Base-by-base conservation (phyloP, 2,329 filamentous ascomycete genomes). In the Aspergillus pseudoviridinutans region DNA sequence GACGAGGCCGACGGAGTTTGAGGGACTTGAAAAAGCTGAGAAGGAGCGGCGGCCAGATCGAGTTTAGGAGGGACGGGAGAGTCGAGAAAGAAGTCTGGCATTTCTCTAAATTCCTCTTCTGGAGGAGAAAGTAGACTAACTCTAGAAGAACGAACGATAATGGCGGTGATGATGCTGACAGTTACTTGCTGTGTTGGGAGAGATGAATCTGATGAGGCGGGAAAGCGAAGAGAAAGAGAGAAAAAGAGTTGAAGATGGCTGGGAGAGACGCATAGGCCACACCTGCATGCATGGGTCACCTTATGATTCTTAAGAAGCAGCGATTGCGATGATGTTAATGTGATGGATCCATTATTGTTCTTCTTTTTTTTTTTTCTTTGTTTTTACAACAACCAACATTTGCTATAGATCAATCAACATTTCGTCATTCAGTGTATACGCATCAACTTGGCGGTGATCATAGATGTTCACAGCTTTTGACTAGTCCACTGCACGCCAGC, bases 401-500 rank as follows among this genome's bases (percentile, higher is more conserved):
- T 17, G 14, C 32, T 38, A 7, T n/a, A 17, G 32, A 38, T 38
- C 32, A 38, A 38, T 38, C 22, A 22, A 20, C 41, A 12, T 44
- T 9, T 44, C 32, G 14, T 44, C 41, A 44, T 22, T 44, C n/a
- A 24, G 22, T 44, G 22, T 44, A 22, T 44, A 20, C 22, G 4
- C 22, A 22, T 44, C 22, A 44, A 3, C 22, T 47, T 47, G 20
- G 3, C 53, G 20, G 51, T 25, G 41, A 50, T 14, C 65, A 79
- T 64, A 78, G 62, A 52, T 28, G 44, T 51, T 14, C 65, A 79
- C 64, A 78, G 62, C 64, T 72, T 74, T 64, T 79, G 76, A 54
- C 67, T 71, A 25, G 71, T 72, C 74, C 77, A 77, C 50, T 71
- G 61, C 42, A 75, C 89, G 79, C 67, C 90, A 73, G 71, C 90